Evolutionary conservation across 208 protist species (phyloP), one percentile per base, ranked within the genome.

Genomic region (Acanthamoeba lugdunensis): DNA sequence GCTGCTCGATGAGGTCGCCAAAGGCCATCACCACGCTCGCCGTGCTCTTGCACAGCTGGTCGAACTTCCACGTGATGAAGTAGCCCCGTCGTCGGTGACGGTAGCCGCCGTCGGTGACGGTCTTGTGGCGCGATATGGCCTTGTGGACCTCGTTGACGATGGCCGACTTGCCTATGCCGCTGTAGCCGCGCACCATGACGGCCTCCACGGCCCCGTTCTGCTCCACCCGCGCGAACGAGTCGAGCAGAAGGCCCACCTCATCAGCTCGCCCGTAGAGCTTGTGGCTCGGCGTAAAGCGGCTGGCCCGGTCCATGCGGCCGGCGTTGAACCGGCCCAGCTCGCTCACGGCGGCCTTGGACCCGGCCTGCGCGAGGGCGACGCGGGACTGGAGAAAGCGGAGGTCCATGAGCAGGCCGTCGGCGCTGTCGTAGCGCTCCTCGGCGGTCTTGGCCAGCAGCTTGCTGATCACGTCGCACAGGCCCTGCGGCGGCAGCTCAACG

Each of bases 1-100:
- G 25, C 45, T 92, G 88, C 48, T 54, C 48, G 48, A 92, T 71
- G 45, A 92, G 88, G 41, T 92, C 88, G 37, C 65, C 50, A 33
- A 92, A 92, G 88, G 88, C 88, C 0, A 45, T 11, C 23, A 48
- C 88, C 45, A 92, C 65, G 63, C 61, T 61, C 5, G 88, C 61
- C 30, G 88, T 92, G 88, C 69, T 92, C 65, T 79, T 71, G 65
- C 88, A 79, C 48, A 81, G 69, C 41, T 92, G 88, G 69, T 92
- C 88, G 50, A 92, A 92, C 69, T 92, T 92, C 65, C 88, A 71
- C 16, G 65, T 92, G 88, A 92, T 79, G 88, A 92, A 92, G 65
- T 92, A 56, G 56, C 88, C 88, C 33, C 45, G 7, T 11, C 23
- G n/a, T 7, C 14, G 33, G 7, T 16, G 33, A 8, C 54, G 18